Evolutionary conservation across 805 yeast species (phyloP).

Genomic region (Wickerhamomyces canadensis): DNA sequence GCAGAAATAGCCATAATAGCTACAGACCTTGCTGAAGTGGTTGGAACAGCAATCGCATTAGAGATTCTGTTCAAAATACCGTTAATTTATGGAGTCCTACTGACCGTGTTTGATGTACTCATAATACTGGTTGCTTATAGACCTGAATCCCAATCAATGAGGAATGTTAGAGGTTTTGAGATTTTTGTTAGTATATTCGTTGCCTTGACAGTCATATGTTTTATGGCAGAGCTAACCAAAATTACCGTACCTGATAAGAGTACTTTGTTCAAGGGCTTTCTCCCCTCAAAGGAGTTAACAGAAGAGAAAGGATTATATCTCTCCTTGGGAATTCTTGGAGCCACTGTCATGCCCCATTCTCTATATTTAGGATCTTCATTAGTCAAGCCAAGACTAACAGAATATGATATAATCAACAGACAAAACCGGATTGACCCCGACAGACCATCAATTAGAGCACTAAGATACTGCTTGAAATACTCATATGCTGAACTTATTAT

Average conservation of each 20-base stretch:
- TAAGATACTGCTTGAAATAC: slow-evolving; percentile 70
- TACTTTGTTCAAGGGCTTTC: slow-evolving; percentile 57
- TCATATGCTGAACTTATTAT: slow-evolving; percentile 80
- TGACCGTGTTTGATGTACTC: slow-evolving; percentile 80
- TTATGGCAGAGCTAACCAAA: slow-evolving; percentile 60
- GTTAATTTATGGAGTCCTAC: slow-evolving; percentile 62
- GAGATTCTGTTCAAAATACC: slow-evolving; percentile 75
- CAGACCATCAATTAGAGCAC: slow-evolving; percentile 76
- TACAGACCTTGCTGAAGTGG: slow-evolving; percentile 91
- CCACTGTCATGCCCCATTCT: slow-evolving; percentile 94
- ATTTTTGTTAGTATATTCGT: slow-evolving; percentile 67
- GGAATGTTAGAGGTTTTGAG: slow-evolving; percentile 73
- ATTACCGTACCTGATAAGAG: slow-evolving; percentile 48
- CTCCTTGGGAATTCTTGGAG: slow-evolving; percentile 82
- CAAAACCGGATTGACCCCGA: slow-evolving; percentile 36
- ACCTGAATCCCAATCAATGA: slow-evolving; percentile 69
- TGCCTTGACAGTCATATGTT: slow-evolving; percentile 68
- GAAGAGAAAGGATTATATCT: slow-evolving; percentile 69
- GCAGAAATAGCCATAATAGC: slow-evolving; percentile 89
- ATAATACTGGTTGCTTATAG: slow-evolving; percentile 73
- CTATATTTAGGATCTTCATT: slow-evolving; percentile 80
- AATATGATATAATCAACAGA: slow-evolving; percentile 59
- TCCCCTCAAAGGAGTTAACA: slow-evolving; percentile 57
- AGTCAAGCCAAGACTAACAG: slow-evolving; percentile 78
- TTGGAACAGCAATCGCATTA: slow-evolving; percentile 85